phyloP scores from a whole-genome alignment of 768 basidiomycete genomes.

The Phlebiopsis gigantea region DNA sequence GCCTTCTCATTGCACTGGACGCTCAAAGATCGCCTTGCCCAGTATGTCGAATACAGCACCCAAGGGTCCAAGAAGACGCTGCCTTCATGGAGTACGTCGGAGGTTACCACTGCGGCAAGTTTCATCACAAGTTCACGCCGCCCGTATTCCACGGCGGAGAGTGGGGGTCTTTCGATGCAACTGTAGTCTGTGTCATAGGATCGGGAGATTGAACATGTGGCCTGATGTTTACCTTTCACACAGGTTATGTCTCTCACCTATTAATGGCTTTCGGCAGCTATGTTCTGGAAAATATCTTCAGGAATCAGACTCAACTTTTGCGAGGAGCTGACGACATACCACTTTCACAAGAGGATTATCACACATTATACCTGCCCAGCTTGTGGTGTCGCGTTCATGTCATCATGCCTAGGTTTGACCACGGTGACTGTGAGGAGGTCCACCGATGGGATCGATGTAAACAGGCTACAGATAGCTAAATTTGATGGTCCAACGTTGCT shows the following conservation, averaged over 20 bases:
- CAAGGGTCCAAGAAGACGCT: no score
- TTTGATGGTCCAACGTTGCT: no score
- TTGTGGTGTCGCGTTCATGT: no score
- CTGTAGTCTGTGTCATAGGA: neutral
- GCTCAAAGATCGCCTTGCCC: no score
- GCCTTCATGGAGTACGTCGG: conserved; percentile 2
- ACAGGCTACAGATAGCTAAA: no score
- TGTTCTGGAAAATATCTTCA: no score
- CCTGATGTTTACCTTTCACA: neutral
- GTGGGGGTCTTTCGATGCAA: neutral
- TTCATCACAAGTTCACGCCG: neutral
- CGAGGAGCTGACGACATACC: neutral
- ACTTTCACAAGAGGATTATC: neutral
- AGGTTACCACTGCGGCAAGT: conserved; percentile 1
- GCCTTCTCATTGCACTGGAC: no score
- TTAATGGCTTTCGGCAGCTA: no score
- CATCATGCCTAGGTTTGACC: no score
- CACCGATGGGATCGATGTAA: no score
- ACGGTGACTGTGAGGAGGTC: no score
- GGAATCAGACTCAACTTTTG: neutral
- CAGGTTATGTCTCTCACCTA: neutral
- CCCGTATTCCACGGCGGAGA: neutral
- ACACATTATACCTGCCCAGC: neutral
- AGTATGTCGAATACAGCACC: no score
- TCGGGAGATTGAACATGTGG: neutral